Percentiles rank a stretch among this genome's conserved stretches.
Evolutionary conservation across 371 early-diverging fungal genomes (phyloP).

Genomic region (Actinomucor elegans): DNA sequence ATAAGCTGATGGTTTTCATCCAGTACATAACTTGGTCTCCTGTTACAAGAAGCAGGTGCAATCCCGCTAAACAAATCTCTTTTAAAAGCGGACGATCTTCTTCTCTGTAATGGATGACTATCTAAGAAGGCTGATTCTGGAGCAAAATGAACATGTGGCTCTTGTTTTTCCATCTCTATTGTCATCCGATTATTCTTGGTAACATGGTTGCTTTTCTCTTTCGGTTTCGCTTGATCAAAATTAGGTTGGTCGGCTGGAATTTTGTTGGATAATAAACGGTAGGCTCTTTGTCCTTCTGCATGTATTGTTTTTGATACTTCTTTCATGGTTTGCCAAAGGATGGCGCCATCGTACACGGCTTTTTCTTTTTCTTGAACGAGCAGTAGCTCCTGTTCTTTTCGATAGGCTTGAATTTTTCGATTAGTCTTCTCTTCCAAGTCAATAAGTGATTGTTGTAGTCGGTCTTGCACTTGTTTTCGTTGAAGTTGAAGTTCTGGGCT

Average conservation of each 20-base stretch:
- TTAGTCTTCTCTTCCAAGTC: constrained; percentile 24
- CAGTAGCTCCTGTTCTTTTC: constrained; percentile 20
- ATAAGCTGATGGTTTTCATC: constrained; percentile 21
- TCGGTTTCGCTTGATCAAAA: too few species aligned
- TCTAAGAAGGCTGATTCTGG: too few species aligned
- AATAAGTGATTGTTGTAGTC: constrained; percentile 20
- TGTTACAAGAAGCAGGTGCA: neutral
- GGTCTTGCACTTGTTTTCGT: constrained; percentile 19
- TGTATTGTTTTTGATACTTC: constrained; percentile 21
- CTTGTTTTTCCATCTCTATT: neutral
- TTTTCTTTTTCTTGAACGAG: constrained; percentile 19
- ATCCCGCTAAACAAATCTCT: neutral
- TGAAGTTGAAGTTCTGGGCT: constrained; percentile 18
- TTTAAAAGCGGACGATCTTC: constrained; percentile 1
- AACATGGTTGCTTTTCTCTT: too few species aligned
- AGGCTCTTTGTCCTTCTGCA: neutral
- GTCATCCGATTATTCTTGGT: too few species aligned
- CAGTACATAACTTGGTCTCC: constrained; percentile 24
- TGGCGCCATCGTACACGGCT: constrained; percentile 24
- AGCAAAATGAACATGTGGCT: neutral
- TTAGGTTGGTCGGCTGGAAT: too few species aligned
- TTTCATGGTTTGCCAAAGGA: constrained; percentile 34
- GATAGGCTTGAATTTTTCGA: constrained; percentile 24
- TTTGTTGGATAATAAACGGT: neutral
- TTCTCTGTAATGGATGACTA: too few species aligned